Conservation (phyloP, 1,284 basidiomycete genomes). For the Irpex sp. region DNA sequence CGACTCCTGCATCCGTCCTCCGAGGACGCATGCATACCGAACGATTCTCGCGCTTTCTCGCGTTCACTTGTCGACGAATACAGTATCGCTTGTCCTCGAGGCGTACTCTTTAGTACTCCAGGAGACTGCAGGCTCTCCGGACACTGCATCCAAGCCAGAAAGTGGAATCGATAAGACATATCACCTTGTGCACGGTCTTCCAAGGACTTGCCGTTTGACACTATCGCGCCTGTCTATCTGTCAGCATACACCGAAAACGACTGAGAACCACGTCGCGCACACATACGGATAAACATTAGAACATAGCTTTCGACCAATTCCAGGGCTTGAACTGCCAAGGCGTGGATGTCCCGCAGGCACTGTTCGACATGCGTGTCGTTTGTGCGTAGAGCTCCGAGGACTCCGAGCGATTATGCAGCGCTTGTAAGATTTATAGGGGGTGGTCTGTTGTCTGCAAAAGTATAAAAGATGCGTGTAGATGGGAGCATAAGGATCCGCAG, state of each 20-base stretch:
- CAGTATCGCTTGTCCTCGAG: background rate
- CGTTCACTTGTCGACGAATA: background rate
- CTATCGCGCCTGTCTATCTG: background rate
- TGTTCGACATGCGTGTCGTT: background rate
- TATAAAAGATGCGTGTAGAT: background rate
- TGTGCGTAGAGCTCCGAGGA: background rate
- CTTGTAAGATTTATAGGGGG: background rate
- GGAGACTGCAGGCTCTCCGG: background rate
- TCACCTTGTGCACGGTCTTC: background rate
- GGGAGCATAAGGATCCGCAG: no score
- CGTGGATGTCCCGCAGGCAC: no score
- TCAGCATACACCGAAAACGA: background rate
- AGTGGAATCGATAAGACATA: background rate
- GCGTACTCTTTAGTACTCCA: background rate
- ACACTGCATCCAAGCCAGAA: background rate
- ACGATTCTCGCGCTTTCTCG: background rate
- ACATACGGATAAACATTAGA: background rate
- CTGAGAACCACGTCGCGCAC: background rate
- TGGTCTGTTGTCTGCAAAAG: background rate
- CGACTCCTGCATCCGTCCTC: background rate
- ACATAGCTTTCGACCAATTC: background rate
- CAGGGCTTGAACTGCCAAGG: background rate
- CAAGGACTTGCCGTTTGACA: background rate
- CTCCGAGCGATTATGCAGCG: background rate
- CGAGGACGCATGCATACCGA: background rate